Base-by-base conservation (phyloP, 1,284 basidiomycete species). In the Heliocybe sulcata region DNA sequence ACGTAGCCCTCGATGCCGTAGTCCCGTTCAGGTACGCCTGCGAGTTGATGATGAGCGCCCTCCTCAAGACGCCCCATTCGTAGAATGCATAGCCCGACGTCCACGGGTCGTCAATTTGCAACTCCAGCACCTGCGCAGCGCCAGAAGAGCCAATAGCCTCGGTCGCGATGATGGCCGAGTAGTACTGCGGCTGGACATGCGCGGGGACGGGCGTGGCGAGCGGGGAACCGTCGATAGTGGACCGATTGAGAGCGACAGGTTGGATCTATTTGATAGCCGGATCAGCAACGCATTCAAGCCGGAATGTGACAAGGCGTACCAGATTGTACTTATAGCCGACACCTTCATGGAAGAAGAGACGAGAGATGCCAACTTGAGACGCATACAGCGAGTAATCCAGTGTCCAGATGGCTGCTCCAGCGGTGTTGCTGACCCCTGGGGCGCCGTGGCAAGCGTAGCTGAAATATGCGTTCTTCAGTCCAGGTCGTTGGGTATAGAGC, bases 391-490 rank as follows among this genome's bases (percentile, higher is more conserved):
- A 70, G 63, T 87, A 87, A 63, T 88, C 85, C 56, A 87, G 69
- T 1, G 76, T 72, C 86, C 87, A 88, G 23, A 90, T 67, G 16
- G 83, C 81, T 1, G 84, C 82, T 33, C 85, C 87, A 10, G 80
- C 87, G 1, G 81, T 80, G 62, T 89, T 83, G 64, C 82, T 84
- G 16, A 87, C 80, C 2, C 80, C 80, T 27, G 85, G 82, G 9
- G 82, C 79, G 55, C 87, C 86, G 72, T 73, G 75, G 60, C 73
- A 73, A 1, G 70, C 68, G 48, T 65, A 63, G 56, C 65, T 67
- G 22, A 22, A 25, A 49, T 12, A 49, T 26, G 23, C 3, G 10
- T 25, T 16, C 16, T 16, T 25, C 42, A 45, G 23, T 6, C 19
- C 42, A 25, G 19, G 11, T 14, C 10, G 6, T 8, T 25, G 51